Base-by-base conservation (phyloP, 345 rosid species). In the Aethionema arabicum region DNA sequence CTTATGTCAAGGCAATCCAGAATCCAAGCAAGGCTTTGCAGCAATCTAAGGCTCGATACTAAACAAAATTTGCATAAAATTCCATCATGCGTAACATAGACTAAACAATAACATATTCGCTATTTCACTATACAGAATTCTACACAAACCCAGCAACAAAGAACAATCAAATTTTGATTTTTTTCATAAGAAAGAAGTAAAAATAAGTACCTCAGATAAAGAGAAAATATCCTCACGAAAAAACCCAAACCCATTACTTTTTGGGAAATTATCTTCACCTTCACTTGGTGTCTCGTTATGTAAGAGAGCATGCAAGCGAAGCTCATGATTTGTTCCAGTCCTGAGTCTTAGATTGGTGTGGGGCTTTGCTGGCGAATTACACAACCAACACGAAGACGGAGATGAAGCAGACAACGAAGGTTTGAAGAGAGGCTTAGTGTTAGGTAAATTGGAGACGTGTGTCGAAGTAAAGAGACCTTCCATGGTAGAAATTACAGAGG, bases 381-480 rank as follows among this genome's bases (percentile, higher is more conserved):
- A 16, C 3, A 68, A 36, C 50, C 70, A 64, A 4, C 77, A 61
- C 45, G 78, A 65, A 37, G 81, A 64, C 40, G 74, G 69, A 0
- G 77, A 66, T 6, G 79, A 72, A 44, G 72, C 8, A 3, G 54
- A 39, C 2, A 14, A 51, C 4, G 77, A 52, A 32, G 78, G 43
- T 57, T 67, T 32, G 52, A 66, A 73, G 69, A 72, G 41, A 65
- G 76, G 76, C 49, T 33, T 53, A 3, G 78, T 35, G 43, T 82
- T 72, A 2, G 81, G 84, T 61, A 80, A 61, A 14, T 66, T 77
- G 59, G 84, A 64, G 65, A 57, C 7, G 69, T 73, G 31, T 41
- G 64, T 31, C 13, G 79, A 70, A 64, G 80, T 78, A 11, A 78
- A 77, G 3, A 80, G 72, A 73, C 90, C 74, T 56, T 90, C 97